Base-by-base conservation (phyloP, 2,329 filamentous ascomycete genomes). In the Eutypa lata region DNA sequence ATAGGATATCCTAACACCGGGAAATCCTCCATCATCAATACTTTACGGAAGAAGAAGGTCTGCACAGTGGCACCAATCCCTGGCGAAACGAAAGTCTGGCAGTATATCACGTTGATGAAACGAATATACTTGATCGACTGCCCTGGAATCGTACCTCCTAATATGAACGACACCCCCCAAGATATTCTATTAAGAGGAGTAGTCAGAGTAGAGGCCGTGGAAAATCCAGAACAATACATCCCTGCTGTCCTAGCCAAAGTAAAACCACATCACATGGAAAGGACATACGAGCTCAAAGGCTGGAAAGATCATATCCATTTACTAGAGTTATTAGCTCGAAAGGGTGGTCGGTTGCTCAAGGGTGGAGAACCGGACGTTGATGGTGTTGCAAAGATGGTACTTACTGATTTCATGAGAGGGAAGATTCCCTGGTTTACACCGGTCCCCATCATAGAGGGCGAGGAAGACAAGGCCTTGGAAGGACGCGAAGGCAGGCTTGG, bases 1-100 rank as follows among this genome's bases (percentile, higher is more conserved):
- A 89, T 96, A 61, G 79, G 78, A 4, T 94, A 94, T 60, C 94
- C 94, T 3, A 99, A 97, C 64, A 92, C 90, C 1, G 94, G 94
- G 63, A 99, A 99, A 72, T 96, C 90, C 3, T 94, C 90, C 43
- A 94, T 99, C 61, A 97, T 99, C 75, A 99, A 99, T 74, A 96
- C 93, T 0, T 76, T 99, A 2, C 83, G 91, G 45, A 93, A 91
- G 71, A 97, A 97, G 78, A 92, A 94, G 70, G 92, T 97, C 40
- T 92, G 92, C 75, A 94, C 81, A 16, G 91, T 96, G 3, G 94
- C 94, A 7, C 94, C 93, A 6, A 96, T 97, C 57, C 93, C 94
- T 7, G 94, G 92, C 14, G 92, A 97, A 76, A 97, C 93, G 33
- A 97, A 97, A 73, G 89, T 97, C 28, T 97, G 94, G 93, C 93